These are phyloP conservation scores for Pochonia chlamydosporia DNA, from an alignment of 2,329 filamentous ascomycete genomes.

Conservation along the genomic window DNA sequence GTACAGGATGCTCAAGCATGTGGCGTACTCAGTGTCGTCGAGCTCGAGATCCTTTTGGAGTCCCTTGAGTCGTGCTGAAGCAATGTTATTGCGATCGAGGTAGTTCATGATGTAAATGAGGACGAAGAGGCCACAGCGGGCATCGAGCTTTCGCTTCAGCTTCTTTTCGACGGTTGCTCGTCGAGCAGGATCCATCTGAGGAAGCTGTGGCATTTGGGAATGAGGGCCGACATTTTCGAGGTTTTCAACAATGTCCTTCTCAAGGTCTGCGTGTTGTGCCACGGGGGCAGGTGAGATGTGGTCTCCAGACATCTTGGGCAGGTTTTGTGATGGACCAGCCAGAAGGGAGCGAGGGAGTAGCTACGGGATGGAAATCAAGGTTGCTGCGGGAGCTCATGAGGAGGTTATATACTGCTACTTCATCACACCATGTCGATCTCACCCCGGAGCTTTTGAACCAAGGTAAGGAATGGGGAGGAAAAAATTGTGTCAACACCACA, in stretches of 20 bases:
- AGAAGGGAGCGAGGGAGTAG: background rate
- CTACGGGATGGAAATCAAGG: background rate
- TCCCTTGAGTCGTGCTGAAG: constrained; percentile 58
- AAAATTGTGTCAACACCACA: too few species aligned
- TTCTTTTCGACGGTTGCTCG: constrained; percentile 54
- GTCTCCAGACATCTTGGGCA: constrained; percentile 16
- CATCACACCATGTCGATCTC: too few species aligned
- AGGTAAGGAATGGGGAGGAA: too few species aligned
- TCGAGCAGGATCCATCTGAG: constrained; percentile 37
- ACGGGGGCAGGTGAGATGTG: constrained; percentile 9
- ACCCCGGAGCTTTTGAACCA: too few species aligned
- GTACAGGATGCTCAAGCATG: constrained; percentile 59
- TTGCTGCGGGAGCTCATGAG: background rate
- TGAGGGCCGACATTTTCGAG: background rate
- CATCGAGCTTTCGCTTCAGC: constrained; percentile 65
- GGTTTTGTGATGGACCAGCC: too few species aligned
- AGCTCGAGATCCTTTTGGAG: constrained; percentile 56
- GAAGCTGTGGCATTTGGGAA: background rate
- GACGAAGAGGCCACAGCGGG: constrained; percentile 61
- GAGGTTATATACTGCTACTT: background rate
- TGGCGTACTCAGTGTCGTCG: constrained; percentile 54
- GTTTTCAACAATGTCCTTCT: constrained; percentile 10
- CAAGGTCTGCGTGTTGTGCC: constrained; percentile 2
- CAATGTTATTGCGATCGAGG: constrained; percentile 63
- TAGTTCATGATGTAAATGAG: constrained; percentile 74